Evolutionary conservation across 2,329 filamentous ascomycete genomes (phyloP).

Genomic region (Neonectria hederae): DNA sequence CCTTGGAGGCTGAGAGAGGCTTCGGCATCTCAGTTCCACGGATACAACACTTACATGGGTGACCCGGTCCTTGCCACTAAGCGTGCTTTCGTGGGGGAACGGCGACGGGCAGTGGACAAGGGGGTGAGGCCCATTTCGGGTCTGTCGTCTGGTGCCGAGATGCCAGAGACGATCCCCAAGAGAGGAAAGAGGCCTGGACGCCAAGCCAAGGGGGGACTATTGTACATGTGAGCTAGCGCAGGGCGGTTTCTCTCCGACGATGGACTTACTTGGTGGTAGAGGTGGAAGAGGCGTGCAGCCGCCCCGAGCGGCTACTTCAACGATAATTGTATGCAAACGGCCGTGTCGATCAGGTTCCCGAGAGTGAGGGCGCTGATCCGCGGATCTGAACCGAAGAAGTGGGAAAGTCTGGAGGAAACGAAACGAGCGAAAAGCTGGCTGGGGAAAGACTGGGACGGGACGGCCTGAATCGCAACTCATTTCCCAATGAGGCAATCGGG

Average conservation of each 20-base stretch:
- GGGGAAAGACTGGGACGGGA: not conserved
- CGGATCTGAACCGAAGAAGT: too few relatives aligned
- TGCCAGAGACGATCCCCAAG: not conserved
- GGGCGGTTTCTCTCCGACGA: not conserved
- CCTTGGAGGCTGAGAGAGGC: not conserved
- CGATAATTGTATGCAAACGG: not conserved
- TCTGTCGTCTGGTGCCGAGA: conserved; percentile 1
- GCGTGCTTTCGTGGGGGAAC: not conserved
- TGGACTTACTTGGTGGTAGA: not conserved
- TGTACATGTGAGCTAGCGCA: not conserved
- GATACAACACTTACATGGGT: not conserved
- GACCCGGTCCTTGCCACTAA: not conserved
- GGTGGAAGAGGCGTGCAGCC: not conserved
- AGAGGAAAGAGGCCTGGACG: not conserved
- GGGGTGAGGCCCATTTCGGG: not conserved
- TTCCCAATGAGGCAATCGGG: conserved; percentile 13
- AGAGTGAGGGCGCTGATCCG: not conserved
- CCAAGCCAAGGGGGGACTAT: not conserved
- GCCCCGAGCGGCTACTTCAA: not conserved
- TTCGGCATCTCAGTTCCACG: conserved; percentile 10
- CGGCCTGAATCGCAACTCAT: conserved; percentile 1
- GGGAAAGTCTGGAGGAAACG: not conserved
- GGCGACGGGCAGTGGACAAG: not conserved
- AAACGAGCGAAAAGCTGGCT: not conserved
- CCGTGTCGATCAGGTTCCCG: not conserved